These are phyloP conservation scores for Penicillium sp. DNA, from an alignment of 2,329 filamentous ascomycete species.

Conservation along the genomic window DNA sequence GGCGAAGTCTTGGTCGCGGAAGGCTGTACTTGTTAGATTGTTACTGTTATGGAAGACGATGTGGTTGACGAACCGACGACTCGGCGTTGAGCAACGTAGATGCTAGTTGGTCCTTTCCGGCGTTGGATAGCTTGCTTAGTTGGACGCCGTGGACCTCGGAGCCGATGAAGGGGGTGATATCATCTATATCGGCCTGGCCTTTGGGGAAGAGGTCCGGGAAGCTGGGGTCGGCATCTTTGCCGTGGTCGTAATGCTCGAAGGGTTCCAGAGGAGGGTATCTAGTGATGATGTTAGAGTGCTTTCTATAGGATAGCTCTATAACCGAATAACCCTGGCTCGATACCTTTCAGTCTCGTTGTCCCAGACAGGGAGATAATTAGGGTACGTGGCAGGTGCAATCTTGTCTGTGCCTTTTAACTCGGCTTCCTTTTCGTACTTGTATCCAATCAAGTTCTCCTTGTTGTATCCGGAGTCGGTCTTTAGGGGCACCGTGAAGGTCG, in stretches of 20 bases:
- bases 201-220: conserved; percentile 63
- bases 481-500: conserved; percentile 19
- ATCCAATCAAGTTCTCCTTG: conserved; percentile 36
- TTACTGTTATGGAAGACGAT: conserved; percentile 12
- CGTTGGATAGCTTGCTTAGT: conserved; percentile 60
- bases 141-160: conserved; percentile 67
- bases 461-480: conserved; percentile 32
- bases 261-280: conserved; percentile 59
- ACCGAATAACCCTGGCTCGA: neutral
- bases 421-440: conserved; percentile 43
- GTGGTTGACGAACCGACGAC: conserved; percentile 53
- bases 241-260: conserved; percentile 70
- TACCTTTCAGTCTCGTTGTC: neutral
- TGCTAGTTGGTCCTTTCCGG: conserved; percentile 71
- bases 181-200: conserved; percentile 43
- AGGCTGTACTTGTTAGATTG: conserved; percentile 41
- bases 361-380: conserved; percentile 63
- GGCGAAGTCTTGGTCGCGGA: conserved; percentile 69
- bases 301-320: neutral
- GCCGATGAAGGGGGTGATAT: conserved; percentile 69
- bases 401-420: conserved; percentile 52
- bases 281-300: conserved; percentile 49
- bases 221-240: conserved; percentile 64
- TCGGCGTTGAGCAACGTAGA: conserved; percentile 49
- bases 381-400: conserved; percentile 57